Conservation (phyloP, 2,329 filamentous ascomycete species). For the Hypomyces rosellus region DNA sequence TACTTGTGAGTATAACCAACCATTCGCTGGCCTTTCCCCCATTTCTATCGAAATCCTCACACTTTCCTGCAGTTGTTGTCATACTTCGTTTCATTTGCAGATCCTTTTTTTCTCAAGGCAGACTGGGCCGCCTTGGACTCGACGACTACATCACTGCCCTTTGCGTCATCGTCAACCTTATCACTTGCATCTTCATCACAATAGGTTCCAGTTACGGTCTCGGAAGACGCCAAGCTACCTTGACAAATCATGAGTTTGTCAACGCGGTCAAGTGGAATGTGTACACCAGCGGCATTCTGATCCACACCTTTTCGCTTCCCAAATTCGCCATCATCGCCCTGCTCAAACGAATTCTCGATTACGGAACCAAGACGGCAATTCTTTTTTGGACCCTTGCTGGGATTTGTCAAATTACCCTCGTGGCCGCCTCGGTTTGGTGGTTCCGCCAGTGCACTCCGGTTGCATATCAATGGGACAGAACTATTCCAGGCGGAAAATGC, state of each 20-base stretch:
- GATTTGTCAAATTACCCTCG: slow-evolving; percentile 17
- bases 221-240: slow-evolving; percentile 13
- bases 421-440: slow-evolving; percentile 22
- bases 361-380: slow-evolving; percentile 19
- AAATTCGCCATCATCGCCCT: slow-evolving; percentile 23
- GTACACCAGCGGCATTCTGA: slow-evolving; percentile 20
- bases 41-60: not conserved
- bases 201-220: slow-evolving; percentile 20
- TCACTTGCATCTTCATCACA: slow-evolving; percentile 18
- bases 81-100: slow-evolving; percentile 16
- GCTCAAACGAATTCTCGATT: slow-evolving; percentile 22
- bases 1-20: slow-evolving; percentile 12
- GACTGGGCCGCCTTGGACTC: slow-evolving; percentile 18
- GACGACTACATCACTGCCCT: slow-evolving; percentile 19
- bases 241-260: slow-evolving; percentile 8
- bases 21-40: not conserved
- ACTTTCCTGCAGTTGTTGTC: slow-evolving; percentile 15
- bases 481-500: slow-evolving; percentile 15
- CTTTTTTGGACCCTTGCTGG: slow-evolving; percentile 20
- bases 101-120: slow-evolving; percentile 14
- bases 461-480: slow-evolving; percentile 18
- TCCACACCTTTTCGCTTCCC: slow-evolving; percentile 22
- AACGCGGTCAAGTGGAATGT: slow-evolving; percentile 20
- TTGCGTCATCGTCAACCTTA: slow-evolving; percentile 16
- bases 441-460: slow-evolving; percentile 19